Conservation (phyloP, 768 basidiomycete genomes). For the Panellus pusillus region DNA sequence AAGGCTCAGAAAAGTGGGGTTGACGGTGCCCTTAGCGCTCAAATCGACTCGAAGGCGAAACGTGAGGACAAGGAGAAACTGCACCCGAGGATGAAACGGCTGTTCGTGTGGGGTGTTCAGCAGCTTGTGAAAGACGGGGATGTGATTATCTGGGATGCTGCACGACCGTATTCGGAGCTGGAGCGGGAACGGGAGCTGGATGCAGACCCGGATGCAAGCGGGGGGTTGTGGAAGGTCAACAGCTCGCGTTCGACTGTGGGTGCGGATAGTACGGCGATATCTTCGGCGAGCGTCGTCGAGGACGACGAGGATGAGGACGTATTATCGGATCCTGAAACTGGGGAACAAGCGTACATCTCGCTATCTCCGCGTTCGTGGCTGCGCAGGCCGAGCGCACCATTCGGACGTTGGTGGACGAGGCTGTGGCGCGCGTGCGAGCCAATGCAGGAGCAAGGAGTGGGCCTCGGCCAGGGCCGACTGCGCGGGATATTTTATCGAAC, state of each 20-base stretch:
- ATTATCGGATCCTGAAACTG: conserved; percentile 58
- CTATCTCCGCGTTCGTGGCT: conserved; percentile 54
- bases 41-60: neutral
- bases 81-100: conserved; percentile 57
- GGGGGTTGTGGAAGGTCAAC: conserved; percentile 50
- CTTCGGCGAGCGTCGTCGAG: conserved; percentile 23
- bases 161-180: conserved; percentile 32
- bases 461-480: conserved; percentile 4
- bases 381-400: conserved; percentile 49
- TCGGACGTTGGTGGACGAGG: conserved; percentile 29
- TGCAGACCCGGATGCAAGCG: conserved; percentile 26
- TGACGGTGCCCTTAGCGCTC: conserved; percentile 1
- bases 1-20: conserved; percentile 32
- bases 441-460: neutral
- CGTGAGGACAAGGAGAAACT: conserved; percentile 26
- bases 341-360: conserved; percentile 70
- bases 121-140: conserved; percentile 71
- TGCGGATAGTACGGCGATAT: conserved; percentile 32
- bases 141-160: conserved; percentile 71
- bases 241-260: conserved; percentile 27
- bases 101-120: conserved; percentile 66
- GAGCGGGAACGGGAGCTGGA: neutral
- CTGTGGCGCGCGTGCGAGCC: neutral
- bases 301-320: conserved; percentile 43
- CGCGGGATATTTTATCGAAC: neutral